phyloP scores from a whole-genome alignment of 805 yeast species.

The Metschnikowia sp. region DNA sequence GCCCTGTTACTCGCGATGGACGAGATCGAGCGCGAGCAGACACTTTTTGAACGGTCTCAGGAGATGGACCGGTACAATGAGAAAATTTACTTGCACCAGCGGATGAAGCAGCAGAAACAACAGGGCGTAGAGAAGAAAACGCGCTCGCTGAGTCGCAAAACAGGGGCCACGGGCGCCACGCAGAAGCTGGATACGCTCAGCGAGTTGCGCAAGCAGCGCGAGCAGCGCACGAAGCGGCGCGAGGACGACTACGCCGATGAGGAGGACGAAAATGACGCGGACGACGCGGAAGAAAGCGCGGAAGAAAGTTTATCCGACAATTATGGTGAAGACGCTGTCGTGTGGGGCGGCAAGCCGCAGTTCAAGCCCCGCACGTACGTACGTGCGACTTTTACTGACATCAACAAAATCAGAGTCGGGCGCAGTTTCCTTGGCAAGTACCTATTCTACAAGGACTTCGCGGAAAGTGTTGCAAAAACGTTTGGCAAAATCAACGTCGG shows the following conservation, averaged over 20 bases:
- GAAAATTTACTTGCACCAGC: slow-evolving; percentile 74
- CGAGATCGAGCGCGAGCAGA: slow-evolving; percentile 88
- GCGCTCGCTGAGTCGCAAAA: slow-evolving; percentile 36
- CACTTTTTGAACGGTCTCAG: slow-evolving; percentile 88
- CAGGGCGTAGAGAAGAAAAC: slow-evolving; percentile 25
- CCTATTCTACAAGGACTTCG: slow-evolving; percentile 81
- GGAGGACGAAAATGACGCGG: slow-evolving; percentile 22
- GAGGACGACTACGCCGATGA: slow-evolving; percentile 21
- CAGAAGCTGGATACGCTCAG: slow-evolving; percentile 55
- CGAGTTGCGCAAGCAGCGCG: slow-evolving; percentile 74
- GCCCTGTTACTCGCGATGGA: slow-evolving; percentile 66
- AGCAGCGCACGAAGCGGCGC: slow-evolving; percentile 49
- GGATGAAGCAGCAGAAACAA: slow-evolving; percentile 58
- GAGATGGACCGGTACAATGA: slow-evolving; percentile 87
- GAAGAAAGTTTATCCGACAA: slow-evolving; percentile 35
- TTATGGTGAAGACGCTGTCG: slow-evolving; percentile 32
- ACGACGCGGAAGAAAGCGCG: slow-evolving; percentile 33
- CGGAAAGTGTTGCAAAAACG: slow-evolving; percentile 64
- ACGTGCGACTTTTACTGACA: slow-evolving; percentile 55
- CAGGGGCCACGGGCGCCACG: slow-evolving; percentile 20
- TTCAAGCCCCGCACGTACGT: slow-evolving; percentile 27
- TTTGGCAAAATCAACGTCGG: slow-evolving; percentile 86
- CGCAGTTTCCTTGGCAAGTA: slow-evolving; percentile 70
- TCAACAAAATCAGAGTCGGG: slow-evolving; percentile 74
- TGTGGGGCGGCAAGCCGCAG: slow-evolving; percentile 32